Conservation (phyloP, 495 filamentous ascomycete genomes). For the Lasiosphaeris hirsuta region DNA sequence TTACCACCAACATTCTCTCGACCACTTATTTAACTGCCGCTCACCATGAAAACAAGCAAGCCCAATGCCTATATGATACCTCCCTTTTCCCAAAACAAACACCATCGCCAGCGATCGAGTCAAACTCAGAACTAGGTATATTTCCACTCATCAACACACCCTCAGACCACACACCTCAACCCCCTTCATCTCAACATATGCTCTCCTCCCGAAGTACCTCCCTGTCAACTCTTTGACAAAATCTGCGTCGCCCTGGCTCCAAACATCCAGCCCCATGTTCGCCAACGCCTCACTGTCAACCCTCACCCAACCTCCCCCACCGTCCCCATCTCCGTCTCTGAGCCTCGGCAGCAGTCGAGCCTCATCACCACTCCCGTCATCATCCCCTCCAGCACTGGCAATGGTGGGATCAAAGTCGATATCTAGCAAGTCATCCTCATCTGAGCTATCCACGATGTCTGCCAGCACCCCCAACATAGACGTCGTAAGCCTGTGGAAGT, state of each 20-base stretch:
- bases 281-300: slow-evolving; percentile 68
- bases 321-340: slow-evolving; percentile 31
- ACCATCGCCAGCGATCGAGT: neutral
- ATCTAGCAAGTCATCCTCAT: slow-evolving; percentile 49
- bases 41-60: no score
- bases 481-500: slow-evolving; percentile 84
- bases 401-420: slow-evolving; percentile 32
- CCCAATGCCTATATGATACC: no score
- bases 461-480: slow-evolving; percentile 66
- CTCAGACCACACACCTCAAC: slow-evolving; percentile 79
- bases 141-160: slow-evolving; percentile 52
- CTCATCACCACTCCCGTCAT: slow-evolving; percentile 18
- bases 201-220: slow-evolving; percentile 69
- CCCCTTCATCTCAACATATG: slow-evolving; percentile 65
- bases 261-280: slow-evolving; percentile 81
- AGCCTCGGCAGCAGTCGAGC: slow-evolving; percentile 20
- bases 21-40: no score
- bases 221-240: slow-evolving; percentile 67
- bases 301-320: slow-evolving; percentile 43
- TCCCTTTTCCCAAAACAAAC: neutral
- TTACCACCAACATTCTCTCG: no score
- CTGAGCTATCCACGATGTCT: slow-evolving; percentile 59
- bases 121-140: neutral
- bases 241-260: slow-evolving; percentile 72
- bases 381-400: slow-evolving; percentile 10